Conservation (phyloP, 1,284 basidiomycete genomes). For the Ganoderma resinaceum region DNA sequence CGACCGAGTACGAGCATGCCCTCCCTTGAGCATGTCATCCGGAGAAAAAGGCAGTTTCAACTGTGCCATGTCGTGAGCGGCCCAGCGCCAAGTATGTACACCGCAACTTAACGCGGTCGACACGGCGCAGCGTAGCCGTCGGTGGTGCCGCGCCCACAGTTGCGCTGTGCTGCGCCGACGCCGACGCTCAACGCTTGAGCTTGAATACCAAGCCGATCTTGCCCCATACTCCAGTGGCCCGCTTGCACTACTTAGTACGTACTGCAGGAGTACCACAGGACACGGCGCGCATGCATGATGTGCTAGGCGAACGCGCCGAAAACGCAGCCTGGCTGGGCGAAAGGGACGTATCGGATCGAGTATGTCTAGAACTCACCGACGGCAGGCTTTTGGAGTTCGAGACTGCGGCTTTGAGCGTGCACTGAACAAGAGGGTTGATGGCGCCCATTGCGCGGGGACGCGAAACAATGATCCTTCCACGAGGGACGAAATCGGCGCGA, state of each 20-base stretch:
- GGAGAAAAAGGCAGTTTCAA: no score
- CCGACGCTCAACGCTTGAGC: background rate
- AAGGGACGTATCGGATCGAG: background rate
- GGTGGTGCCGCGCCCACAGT: background rate
- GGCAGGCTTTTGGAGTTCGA: background rate
- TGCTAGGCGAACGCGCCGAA: background rate
- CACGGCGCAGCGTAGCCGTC: background rate
- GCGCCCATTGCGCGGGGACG: background rate
- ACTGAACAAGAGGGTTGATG: background rate
- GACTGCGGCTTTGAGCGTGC: background rate
- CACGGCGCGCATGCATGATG: background rate
- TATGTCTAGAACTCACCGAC: background rate
- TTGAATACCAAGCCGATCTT: background rate
- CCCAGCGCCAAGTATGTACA: background rate
- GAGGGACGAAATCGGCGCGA: background rate
- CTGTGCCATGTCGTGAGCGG: no score
- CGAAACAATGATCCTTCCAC: background rate
- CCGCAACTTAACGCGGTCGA: no score
- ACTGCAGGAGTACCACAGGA: no score
- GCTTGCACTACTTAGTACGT: background rate
- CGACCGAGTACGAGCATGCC: background rate
- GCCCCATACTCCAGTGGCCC: background rate
- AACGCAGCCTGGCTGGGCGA: background rate
- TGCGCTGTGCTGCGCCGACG: background rate
- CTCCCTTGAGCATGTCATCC: no score